These are phyloP conservation scores for Setaria viridis DNA, from an alignment of 202 grass and related monocot genomes.

Conservation along the genomic window DNA sequence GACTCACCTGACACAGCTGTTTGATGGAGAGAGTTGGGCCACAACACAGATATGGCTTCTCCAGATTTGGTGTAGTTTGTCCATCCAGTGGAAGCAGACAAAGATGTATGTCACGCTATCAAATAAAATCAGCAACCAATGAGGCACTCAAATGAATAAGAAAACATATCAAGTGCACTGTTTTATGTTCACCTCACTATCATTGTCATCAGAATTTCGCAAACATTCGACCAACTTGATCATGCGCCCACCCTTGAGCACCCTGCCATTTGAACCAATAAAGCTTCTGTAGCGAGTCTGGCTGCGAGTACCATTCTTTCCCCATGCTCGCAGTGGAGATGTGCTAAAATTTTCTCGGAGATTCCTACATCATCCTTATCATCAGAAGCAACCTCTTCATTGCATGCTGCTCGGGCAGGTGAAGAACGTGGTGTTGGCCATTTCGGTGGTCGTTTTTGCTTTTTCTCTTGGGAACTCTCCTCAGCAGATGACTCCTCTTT, in stretches of 20 bases:
- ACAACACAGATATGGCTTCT: slow-evolving; percentile 67
- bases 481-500: slow-evolving; percentile 62
- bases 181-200: slow-evolving; percentile 53
- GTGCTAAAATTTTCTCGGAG: slow-evolving; percentile 56
- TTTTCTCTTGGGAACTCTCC: slow-evolving; percentile 59
- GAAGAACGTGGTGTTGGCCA: slow-evolving; percentile 61
- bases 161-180: slow-evolving; percentile 13
- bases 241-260: slow-evolving; percentile 58
- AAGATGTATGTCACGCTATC: slow-evolving; percentile 63
- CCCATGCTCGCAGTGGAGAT: slow-evolving; percentile 75
- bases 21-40: slow-evolving; percentile 57
- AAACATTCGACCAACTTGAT: slow-evolving; percentile 64
- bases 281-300: slow-evolving; percentile 59
- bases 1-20: slow-evolving; percentile 65
- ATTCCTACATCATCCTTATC: slow-evolving; percentile 64
- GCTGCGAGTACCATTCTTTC: slow-evolving; percentile 73
- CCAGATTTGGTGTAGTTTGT: slow-evolving; percentile 56
- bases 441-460: slow-evolving; percentile 56
- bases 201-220: slow-evolving; percentile 65
- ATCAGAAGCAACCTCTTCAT: slow-evolving; percentile 45
- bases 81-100: slow-evolving; percentile 61
- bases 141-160: not conserved
- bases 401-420: slow-evolving; percentile 58
- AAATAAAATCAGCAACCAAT: slow-evolving; percentile 48
- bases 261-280: slow-evolving; percentile 55